Conservation (phyloP, 441 rosid genomes). For the Jatropha multifida region DNA sequence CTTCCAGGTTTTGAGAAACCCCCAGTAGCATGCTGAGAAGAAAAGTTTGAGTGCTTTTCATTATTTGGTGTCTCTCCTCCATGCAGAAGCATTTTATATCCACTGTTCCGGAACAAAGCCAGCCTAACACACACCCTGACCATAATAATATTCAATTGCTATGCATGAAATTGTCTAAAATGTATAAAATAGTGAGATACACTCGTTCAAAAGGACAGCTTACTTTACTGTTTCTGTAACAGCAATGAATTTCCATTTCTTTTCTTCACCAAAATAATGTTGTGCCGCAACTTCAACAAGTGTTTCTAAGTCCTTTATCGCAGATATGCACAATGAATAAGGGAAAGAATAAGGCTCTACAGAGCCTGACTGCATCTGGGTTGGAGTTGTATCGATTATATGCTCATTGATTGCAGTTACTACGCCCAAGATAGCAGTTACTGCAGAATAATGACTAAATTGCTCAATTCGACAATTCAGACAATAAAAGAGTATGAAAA, state of each 20-base stretch:
- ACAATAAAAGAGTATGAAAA: neutral
- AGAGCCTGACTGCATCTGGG: slow-evolving; percentile 35
- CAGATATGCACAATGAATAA: slow-evolving; percentile 72
- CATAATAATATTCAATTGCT: slow-evolving; percentile 19
- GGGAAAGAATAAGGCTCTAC: slow-evolving; percentile 55
- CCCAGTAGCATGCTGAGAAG: slow-evolving; percentile 37
- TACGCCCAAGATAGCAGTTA: slow-evolving; percentile 78
- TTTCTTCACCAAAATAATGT: slow-evolving; percentile 70
- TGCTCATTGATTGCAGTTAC: slow-evolving; percentile 82
- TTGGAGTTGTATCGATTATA: slow-evolving; percentile 69
- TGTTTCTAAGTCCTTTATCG: slow-evolving; percentile 82
- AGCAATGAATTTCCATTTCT: slow-evolving; percentile 90
- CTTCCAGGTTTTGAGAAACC: slow-evolving; percentile 28
- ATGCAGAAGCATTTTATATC: slow-evolving; percentile 91
- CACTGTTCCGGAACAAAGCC: slow-evolving; percentile 64
- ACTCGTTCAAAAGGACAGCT: slow-evolving; percentile 28
- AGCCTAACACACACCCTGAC: slow-evolving; percentile 69
- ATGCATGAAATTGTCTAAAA: slow-evolving; percentile 7
- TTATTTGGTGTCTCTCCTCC: slow-evolving; percentile 79
- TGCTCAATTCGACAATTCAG: slow-evolving; percentile 21
- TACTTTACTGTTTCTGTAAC: slow-evolving; percentile 81
- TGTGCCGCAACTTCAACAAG: slow-evolving; percentile 86
- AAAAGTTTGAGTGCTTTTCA: slow-evolving; percentile 40
- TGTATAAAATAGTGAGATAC: slow-evolving; percentile 15
- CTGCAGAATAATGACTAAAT: slow-evolving; percentile 51